Conservation (phyloP, 495 filamentous ascomycete genomes). For the Aspergillus biplanus region DNA sequence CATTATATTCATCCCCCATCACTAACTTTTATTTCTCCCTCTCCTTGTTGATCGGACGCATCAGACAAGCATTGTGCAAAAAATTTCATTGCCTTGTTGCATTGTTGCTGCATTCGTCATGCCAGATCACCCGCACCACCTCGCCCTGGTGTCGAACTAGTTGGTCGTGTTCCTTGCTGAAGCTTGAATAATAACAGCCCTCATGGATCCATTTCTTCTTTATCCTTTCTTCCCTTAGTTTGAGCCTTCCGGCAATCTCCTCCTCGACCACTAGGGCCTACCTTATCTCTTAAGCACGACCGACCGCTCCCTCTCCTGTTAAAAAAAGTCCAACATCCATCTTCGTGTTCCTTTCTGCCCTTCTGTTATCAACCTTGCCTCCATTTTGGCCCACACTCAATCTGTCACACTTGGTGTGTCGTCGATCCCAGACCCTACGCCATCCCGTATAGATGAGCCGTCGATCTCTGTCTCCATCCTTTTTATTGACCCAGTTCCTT, state of each 20-base stretch:
- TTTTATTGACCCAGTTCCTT: background rate
- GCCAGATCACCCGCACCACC: background rate
- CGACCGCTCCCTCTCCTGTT: background rate
- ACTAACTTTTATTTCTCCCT: too few species aligned
- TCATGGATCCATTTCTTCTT: background rate
- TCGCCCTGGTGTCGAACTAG: background rate
- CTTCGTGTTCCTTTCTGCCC: background rate
- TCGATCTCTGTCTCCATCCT: constrained; percentile 7
- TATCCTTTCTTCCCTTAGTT: constrained; percentile 1
- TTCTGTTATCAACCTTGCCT: constrained; percentile 1
- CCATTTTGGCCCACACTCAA: background rate
- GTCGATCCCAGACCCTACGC: background rate
- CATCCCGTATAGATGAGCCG: background rate
- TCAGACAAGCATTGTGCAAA: too few species aligned
- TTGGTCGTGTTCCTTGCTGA: constrained; percentile 6
- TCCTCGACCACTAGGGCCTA: background rate
- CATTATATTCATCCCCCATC: background rate
- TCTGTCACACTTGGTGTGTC: background rate
- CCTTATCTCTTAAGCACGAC: background rate
- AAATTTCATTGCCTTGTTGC: background rate
- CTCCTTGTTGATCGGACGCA: background rate
- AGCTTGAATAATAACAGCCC: background rate
- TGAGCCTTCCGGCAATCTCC: background rate
- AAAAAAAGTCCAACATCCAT: background rate
- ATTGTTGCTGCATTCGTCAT: constrained; percentile 6